phyloP scores from a whole-genome alignment of 202 grass and related monocot species.

The Alloteropsis angusta region DNA sequence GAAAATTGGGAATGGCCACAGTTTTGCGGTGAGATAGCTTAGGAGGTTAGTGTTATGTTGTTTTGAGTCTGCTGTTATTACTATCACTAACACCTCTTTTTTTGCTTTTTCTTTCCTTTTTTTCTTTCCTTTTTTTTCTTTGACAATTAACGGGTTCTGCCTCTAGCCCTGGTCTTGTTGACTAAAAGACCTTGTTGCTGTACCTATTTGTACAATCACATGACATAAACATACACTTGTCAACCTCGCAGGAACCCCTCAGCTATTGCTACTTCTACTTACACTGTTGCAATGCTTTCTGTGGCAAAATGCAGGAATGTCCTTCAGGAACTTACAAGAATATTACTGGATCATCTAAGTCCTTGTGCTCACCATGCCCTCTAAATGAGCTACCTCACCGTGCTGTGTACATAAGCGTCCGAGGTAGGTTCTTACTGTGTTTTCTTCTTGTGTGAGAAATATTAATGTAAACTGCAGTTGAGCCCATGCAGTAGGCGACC shows the following conservation, averaged over 20 bases:
- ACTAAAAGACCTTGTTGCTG: neutral
- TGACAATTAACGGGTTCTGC: neutral
- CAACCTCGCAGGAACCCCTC: neutral
- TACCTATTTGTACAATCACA: neutral
- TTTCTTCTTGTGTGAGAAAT: slow-evolving; percentile 13
- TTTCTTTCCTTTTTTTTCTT: neutral
- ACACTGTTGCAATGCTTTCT: slow-evolving; percentile 19
- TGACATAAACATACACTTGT: slow-evolving; percentile 4
- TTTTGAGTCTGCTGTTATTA: neutral
- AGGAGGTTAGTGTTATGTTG: neutral
- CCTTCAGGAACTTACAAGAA: slow-evolving; percentile 98
- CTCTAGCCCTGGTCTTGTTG: neutral
- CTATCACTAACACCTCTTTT: no score
- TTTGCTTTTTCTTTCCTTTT: neutral
- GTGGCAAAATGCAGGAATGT: slow-evolving; percentile 63
- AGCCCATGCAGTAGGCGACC: neutral
- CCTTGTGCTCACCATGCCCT: slow-evolving; percentile 66
- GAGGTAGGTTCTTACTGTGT: slow-evolving; percentile 49
- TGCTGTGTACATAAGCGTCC: slow-evolving; percentile 52
- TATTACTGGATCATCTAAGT: slow-evolving; percentile 74
- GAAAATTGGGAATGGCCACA: neutral
- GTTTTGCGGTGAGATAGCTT: neutral
- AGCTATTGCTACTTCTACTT: slow-evolving; percentile 12
- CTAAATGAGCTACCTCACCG: slow-evolving; percentile 64
- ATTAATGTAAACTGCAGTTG: neutral